Base-by-base conservation (phyloP, 768 basidiomycete genomes). In the Auriscalpium vulgare region DNA sequence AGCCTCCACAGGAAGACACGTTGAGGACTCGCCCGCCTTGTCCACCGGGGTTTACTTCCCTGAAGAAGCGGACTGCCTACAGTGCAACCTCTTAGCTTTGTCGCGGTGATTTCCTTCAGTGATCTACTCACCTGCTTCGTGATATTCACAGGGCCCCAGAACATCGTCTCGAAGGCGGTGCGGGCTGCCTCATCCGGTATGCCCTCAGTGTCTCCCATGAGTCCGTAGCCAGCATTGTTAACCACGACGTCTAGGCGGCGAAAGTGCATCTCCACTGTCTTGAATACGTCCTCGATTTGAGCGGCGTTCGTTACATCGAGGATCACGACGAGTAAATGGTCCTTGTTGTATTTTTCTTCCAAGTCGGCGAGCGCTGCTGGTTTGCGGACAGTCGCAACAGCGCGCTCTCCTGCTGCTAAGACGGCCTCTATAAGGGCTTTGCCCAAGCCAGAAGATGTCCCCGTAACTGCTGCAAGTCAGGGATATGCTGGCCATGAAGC, bases 1-100 rank as follows among this genome's bases (percentile, higher is more conserved):
- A 71, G 0, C 72, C 72, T 11, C 71, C 70, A 37, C 54, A 10
- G 21, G 47, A 47, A 9, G 47, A 38, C 4, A 55, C 44, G 47
- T 50, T 55, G 19, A 55, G 54, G 37, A 55, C 10, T 21, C 37
- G 54, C 7, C 54, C 54, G 17, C 54, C 48, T 14, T 38, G 37
- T 11, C 54, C 47, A 9, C 37, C 2, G 10, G 48, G 47, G 48
- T 55, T 55, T 17, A 50, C 47, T 21, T 55, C 47, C 5, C 54
- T 23, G 47, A 55, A 55, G 48, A 55, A 21, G 19, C 34, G 1
- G n/a, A 34, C 34, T 8, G 54, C 54, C 54, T 55, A 43, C 40
- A 43, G 11, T 1, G 40, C n/a, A n/a, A 43, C n/a, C n/a, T 11
- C n/a, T 21, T 3, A 21, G 21, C 21, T 43, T n/a, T 11, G n/a